phyloP scores from a whole-genome alignment of 805 yeast species.

The Vanderwaltozyma yarrowii region DNA sequence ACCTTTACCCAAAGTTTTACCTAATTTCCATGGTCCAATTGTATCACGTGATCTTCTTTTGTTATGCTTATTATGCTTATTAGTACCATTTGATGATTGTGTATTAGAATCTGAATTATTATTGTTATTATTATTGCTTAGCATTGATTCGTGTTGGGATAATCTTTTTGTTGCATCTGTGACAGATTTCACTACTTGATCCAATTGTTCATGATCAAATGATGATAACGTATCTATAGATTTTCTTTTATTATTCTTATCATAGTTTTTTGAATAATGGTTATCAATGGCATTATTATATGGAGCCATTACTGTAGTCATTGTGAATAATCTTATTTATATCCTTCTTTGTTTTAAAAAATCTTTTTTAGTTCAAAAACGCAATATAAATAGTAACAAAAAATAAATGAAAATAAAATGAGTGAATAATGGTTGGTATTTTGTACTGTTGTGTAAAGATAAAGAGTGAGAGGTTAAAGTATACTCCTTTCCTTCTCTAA shows the following conservation, averaged over 20 bases:
- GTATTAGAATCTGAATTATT: slow-evolving; percentile 9
- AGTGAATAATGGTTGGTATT: too few relatives aligned
- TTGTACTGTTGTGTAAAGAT: too few relatives aligned
- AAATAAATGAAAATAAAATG: too few relatives aligned
- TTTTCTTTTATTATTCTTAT: too few relatives aligned
- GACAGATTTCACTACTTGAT: slow-evolving; percentile 27
- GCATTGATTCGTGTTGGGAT: slow-evolving; percentile 24
- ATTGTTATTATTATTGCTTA: slow-evolving; percentile 9
- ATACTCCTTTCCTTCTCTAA: too few relatives aligned
- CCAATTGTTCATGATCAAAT: slow-evolving; percentile 11
- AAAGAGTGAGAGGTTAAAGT: too few relatives aligned
- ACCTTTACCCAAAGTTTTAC: slow-evolving; percentile 71
- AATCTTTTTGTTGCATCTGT: slow-evolving; percentile 27
- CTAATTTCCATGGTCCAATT: slow-evolving; percentile 78
- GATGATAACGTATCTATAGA: too few relatives aligned
- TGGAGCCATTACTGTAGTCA: background rate
- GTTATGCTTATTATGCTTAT: background rate
- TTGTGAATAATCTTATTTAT: background rate
- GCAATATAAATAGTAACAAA: too few relatives aligned
- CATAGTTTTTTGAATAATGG: too few relatives aligned
- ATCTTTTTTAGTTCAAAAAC: background rate
- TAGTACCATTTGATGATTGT: background rate
- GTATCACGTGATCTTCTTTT: slow-evolving; percentile 29
- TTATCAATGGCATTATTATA: background rate
- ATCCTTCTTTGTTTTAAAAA: background rate